Evolutionary conservation across 345 rosid genomes (phyloP), one percentile per base, ranked within the genome.

Genomic region (Aquilaria sinensis): DNA sequence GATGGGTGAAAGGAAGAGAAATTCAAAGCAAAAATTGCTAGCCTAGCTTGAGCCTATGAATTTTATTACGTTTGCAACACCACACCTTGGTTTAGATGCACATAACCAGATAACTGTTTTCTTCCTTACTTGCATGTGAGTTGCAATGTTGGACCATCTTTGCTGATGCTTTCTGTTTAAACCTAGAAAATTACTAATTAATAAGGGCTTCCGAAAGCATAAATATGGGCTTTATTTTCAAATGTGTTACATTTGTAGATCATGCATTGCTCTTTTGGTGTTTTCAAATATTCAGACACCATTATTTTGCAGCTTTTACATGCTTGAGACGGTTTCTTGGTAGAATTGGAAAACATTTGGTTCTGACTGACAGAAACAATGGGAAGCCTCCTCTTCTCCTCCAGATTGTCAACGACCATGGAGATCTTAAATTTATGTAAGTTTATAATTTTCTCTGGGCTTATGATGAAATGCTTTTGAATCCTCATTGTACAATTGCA

Each of bases 81-180:
- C 98, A 33, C 96, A 92, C 77, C 95, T 92, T 61, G 98, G 96
- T 68, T 87, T 90, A 48, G 75, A 82, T 67, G 80, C 95, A 74
- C 96, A 87, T 76, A 89, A 81, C 65, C 96, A 92, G 92, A 96
- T 89, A 7, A 7, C 4, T 37, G 7, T 0, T 37, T 37, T 37
- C 43, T 37, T 37, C 7, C 43, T 3, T 3, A 7, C 7, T 3
- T 37, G 7, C 43, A 3, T 37, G 7, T 37, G 43, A 23, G 4
- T 3, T 37, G 1, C 43, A 3, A 7, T 37, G 1, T 37, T 23
- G 23, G 23, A 3, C 4, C 43, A 37, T 37, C 5, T 37, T 37
- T 37, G 23, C 23, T 23, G 23, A 23, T 23, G 23, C 23, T 23
- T 23, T 23, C 1, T 23, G 23, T 23, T 23, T 23, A 23, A 23